Evolutionary conservation across 1,284 basidiomycete genomes (phyloP).

Genomic region (Microbotryum intermedium): DNA sequence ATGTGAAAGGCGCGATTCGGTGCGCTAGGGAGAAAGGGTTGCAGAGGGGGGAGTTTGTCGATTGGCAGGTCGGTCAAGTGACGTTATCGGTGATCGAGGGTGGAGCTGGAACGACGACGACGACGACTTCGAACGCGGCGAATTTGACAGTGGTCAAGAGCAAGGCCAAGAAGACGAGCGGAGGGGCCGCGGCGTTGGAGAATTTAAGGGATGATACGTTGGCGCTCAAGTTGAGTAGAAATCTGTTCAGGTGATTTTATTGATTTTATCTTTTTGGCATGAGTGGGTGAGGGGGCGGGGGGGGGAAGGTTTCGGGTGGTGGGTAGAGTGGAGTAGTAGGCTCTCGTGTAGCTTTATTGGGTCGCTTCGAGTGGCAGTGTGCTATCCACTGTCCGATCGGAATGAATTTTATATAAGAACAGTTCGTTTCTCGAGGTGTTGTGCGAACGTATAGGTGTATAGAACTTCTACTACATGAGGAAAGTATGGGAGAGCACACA

Average conservation of each 20-base stretch:
- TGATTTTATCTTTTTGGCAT: neutral
- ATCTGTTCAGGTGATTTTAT: constrained; percentile 16
- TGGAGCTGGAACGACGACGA: no score
- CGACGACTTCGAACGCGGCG: neutral
- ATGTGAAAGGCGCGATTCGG: constrained; percentile 17
- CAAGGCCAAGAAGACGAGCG: neutral
- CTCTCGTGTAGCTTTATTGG: no score
- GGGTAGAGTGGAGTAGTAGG: no score
- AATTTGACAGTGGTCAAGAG: neutral
- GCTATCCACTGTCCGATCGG: no score
- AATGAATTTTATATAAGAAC: no score
- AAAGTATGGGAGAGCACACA: no score
- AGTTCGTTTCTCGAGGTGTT: no score
- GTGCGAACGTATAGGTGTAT: no score
- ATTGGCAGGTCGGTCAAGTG: neutral
- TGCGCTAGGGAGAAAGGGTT: constrained; percentile 5
- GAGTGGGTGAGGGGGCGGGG: neutral
- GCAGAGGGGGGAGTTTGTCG: neutral
- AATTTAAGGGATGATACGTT: constrained; percentile 22
- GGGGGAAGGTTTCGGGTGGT: neutral
- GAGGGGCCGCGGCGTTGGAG: constrained; percentile 10
- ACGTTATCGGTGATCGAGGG: no score
- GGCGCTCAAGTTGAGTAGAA: constrained; percentile 18
- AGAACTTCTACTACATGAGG: no score
- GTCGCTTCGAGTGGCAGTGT: no score